Evolutionary conservation across 2,329 filamentous ascomycete genomes (phyloP).

Genomic region (Scedosporium aurantiacum): DNA sequence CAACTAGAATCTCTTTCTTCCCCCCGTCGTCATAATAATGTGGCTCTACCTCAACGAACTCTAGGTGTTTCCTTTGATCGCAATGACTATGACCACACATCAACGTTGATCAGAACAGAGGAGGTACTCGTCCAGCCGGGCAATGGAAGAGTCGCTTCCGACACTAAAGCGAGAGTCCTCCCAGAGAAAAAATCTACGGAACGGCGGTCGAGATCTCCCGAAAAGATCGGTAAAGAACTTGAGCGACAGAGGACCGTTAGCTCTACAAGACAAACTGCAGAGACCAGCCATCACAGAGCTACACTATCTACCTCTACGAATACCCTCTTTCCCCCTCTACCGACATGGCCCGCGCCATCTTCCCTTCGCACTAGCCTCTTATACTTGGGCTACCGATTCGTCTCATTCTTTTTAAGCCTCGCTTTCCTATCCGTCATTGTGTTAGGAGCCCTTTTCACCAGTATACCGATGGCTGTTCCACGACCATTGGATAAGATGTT

Average conservation of each 20-base stretch:
- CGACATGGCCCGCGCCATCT: conserved; percentile 61
- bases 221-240: background rate
- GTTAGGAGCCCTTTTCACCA: conserved; percentile 59
- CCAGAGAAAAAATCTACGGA: background rate
- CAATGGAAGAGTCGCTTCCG: too few relatives aligned
- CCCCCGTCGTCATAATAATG: background rate
- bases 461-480: conserved; percentile 40
- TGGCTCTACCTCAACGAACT: background rate
- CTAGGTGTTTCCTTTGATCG: background rate
- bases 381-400: conserved; percentile 44
- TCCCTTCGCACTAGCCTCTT: conserved; percentile 53
- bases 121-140: background rate
- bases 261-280: conserved; percentile 13
- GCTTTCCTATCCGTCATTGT: conserved; percentile 69
- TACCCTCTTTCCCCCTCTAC: conserved; percentile 74
- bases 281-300: conserved; percentile 31
- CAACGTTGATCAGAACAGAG: background rate
- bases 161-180: background rate
- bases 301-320: conserved; percentile 52
- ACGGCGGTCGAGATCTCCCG: background rate
- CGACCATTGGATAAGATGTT: conserved; percentile 33
- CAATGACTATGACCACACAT: background rate
- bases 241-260: background rate
- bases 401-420: conserved; percentile 67
- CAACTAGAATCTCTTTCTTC: background rate